Conservation (phyloP, 2,329 filamentous ascomycete species). For the Ramichloridium luteum region DNA sequence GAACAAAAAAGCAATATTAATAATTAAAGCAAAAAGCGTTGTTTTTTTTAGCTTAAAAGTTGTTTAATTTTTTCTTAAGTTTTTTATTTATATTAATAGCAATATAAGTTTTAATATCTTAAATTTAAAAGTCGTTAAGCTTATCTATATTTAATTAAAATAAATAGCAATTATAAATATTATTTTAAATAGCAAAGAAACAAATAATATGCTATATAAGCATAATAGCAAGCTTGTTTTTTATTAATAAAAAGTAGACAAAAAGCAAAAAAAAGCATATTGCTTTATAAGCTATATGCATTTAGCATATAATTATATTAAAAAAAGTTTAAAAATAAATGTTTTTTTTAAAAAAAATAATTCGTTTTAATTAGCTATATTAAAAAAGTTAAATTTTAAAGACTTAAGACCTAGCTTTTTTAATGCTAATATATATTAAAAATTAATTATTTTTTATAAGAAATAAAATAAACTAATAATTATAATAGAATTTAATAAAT, state of each 20-base stretch:
- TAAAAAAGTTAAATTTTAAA: too few relatives aligned
- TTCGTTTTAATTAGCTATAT: background rate
- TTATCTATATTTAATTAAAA: too few relatives aligned
- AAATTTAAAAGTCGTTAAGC: too few relatives aligned
- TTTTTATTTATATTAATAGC: too few relatives aligned
- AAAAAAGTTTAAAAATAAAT: conserved; percentile 2
- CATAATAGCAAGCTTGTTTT: too few relatives aligned
- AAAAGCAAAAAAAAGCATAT: conserved; percentile 1
- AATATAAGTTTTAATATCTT: too few relatives aligned
- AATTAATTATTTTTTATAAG: conserved; percentile 1
- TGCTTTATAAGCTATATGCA: conserved; percentile 1
- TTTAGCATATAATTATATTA: conserved; percentile 1
- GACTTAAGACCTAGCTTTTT: too few relatives aligned
- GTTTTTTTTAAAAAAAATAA: background rate
- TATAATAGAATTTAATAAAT: background rate
- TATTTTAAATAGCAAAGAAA: background rate
- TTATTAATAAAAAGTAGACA: conserved; percentile 1
- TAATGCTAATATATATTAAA: conserved; percentile 2
- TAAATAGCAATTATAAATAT: too few relatives aligned
- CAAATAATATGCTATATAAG: conserved; percentile 1
- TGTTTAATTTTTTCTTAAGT: too few relatives aligned
- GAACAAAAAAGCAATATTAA: background rate
- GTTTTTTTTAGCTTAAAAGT: conserved; percentile 1
- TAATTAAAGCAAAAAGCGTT: background rate
- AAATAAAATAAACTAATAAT: background rate